Percentiles rank a stretch among this genome's conserved stretches.
phyloP scores from a whole-genome alignment of 495 filamentous ascomycete species.

The Poronia punctata region DNA sequence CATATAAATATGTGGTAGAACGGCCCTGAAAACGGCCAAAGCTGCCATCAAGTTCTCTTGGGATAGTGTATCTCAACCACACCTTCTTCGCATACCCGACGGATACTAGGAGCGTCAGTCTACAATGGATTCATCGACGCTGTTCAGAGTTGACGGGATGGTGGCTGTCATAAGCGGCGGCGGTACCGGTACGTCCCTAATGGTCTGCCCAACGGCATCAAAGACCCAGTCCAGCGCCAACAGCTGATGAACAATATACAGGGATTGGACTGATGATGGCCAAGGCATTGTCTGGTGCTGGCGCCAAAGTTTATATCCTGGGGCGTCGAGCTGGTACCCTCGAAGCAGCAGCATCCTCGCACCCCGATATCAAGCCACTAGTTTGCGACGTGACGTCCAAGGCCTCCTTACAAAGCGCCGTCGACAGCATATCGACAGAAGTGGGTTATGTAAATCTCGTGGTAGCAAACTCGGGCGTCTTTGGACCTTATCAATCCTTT shows the following conservation, averaged over 20 bases:
- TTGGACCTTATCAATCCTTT: conserved; percentile 35
- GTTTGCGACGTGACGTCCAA: conserved; percentile 53
- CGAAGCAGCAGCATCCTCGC: conserved; percentile 29
- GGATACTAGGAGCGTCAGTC: no score
- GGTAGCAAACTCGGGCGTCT: conserved; percentile 50
- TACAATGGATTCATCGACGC: conserved; percentile 17
- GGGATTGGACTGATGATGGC: conserved; percentile 63
- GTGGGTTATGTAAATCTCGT: conserved; percentile 50
- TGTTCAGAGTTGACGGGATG: conserved; percentile 46
- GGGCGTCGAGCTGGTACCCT: conserved; percentile 52
- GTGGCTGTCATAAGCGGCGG: conserved; percentile 52
- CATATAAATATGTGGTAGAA: no score
- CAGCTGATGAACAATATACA: conserved; percentile 16
- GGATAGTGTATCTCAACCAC: no score
- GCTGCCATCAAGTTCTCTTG: no score
- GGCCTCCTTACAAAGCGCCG: conserved; percentile 42
- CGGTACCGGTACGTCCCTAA: conserved; percentile 38
- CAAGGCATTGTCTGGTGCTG: conserved; percentile 53
- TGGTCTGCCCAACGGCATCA: background rate
- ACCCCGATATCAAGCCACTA: conserved; percentile 44
- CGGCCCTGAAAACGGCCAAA: no score
- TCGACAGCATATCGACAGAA: conserved; percentile 40
- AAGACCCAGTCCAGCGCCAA: background rate
- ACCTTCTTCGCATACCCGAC: no score
- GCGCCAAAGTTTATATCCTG: conserved; percentile 66